Evolutionary conservation across 2,329 filamentous ascomycete species (phyloP).

Genomic region (Paraconiothyrium sp.): DNA sequence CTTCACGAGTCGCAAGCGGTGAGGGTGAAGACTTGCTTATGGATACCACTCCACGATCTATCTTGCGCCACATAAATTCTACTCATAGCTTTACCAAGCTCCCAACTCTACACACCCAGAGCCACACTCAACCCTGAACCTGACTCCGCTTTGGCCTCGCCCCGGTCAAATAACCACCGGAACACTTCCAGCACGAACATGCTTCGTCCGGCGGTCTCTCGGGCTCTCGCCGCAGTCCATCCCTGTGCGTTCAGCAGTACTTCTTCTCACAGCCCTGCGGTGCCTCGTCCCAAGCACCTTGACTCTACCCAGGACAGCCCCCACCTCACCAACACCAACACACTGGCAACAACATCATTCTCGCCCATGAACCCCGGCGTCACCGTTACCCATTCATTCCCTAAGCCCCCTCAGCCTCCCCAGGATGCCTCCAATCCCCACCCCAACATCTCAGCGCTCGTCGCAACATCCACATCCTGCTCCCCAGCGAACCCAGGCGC

Average conservation of each 20-base stretch:
- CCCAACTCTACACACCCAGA: neutral
- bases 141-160: neutral
- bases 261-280: neutral
- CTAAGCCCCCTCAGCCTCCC: neutral
- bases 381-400: neutral
- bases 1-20: neutral
- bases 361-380: neutral
- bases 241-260: no score
- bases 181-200: neutral
- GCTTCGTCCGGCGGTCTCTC: neutral
- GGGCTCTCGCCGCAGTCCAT: neutral
- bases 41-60: neutral
- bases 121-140: neutral
- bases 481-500: neutral
- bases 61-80: neutral
- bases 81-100: neutral
- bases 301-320: neutral
- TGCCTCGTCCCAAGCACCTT: no score
- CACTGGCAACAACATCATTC: neutral
- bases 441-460: neutral
- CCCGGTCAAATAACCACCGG: no score
- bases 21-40: neutral
- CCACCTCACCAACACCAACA: neutral
- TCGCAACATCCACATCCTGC: neutral
- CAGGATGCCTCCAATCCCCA: neutral